These are phyloP conservation scores for Lichtheimia corymbifera DNA, from an alignment of 371 early-diverging fungal species.

Conservation along the genomic window DNA sequence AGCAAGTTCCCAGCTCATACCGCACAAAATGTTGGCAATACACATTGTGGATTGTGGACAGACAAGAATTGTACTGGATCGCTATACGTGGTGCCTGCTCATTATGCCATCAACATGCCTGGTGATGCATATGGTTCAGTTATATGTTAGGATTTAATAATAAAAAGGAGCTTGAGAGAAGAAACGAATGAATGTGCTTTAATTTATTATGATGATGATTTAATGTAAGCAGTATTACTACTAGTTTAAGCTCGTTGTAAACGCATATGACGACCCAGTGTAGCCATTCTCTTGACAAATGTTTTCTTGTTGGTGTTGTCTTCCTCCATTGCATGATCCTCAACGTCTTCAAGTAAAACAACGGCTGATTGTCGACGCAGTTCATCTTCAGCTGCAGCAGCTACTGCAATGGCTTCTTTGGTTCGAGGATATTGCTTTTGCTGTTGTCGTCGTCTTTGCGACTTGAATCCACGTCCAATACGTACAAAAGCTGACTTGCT, in stretches of 20 bases:
- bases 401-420: slow-evolving; percentile 1
- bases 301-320: slow-evolving; percentile 7
- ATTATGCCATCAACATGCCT: slow-evolving; percentile 37
- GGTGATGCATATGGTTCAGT: slow-evolving; percentile 26
- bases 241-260: slow-evolving; percentile 17
- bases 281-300: slow-evolving; percentile 44
- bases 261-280: slow-evolving; percentile 31
- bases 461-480: slow-evolving; percentile 31
- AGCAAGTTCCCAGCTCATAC: slow-evolving; percentile 26
- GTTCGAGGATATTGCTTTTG: background rate
- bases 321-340: no score
- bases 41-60: slow-evolving; percentile 44
- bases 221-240: background rate
- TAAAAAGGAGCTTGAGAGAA: background rate
- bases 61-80: slow-evolving; percentile 30
- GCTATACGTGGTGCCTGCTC: slow-evolving; percentile 42
- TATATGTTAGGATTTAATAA: slow-evolving; percentile 24
- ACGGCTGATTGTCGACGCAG: background rate
- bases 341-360: background rate
- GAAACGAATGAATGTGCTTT: background rate
- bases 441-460: slow-evolving; percentile 4
- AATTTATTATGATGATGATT: background rate
- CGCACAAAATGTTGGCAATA: slow-evolving; percentile 34
- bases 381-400: slow-evolving; percentile 6
- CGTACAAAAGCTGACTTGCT: slow-evolving; percentile 34